phyloP scores from a whole-genome alignment of 441 rosid species.

The Populus trichocarpa region DNA sequence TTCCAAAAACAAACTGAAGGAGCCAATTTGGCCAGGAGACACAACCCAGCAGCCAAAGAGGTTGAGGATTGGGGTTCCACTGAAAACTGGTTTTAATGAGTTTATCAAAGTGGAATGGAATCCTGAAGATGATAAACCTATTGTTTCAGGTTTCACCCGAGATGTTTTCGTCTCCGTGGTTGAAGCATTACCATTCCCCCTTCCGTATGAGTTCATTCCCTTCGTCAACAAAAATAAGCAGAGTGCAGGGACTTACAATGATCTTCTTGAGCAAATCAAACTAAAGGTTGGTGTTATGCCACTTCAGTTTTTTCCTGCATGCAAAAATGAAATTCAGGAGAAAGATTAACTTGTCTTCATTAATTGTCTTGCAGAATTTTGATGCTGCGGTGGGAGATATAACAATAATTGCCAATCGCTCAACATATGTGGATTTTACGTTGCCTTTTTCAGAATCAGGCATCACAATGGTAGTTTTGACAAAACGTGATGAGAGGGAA shows the following conservation, averaged over 20 bases:
- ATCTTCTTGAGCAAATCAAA: slow-evolving; percentile 16
- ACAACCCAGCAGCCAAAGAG: slow-evolving; percentile 18
- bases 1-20: neutral
- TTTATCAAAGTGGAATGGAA: slow-evolving; percentile 22
- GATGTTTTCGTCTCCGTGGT: slow-evolving; percentile 38
- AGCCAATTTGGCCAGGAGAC: slow-evolving; percentile 38
- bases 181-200: slow-evolving; percentile 11
- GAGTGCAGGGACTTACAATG: slow-evolving; percentile 23
- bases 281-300: slow-evolving; percentile 17
- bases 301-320: neutral
- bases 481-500: slow-evolving; percentile 21
- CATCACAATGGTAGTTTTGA: slow-evolving; percentile 32
- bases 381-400: slow-evolving; percentile 44
- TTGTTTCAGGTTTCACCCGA: slow-evolving; percentile 27
- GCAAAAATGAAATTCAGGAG: too few species aligned
- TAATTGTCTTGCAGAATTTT: slow-evolving; percentile 24
- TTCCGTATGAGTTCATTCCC: slow-evolving; percentile 29
- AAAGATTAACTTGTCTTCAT: neutral
- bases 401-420: slow-evolving; percentile 31
- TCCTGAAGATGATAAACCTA: slow-evolving; percentile 3
- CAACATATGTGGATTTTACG: slow-evolving; percentile 36
- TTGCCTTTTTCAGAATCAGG: slow-evolving; percentile 47
- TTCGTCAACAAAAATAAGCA: slow-evolving; percentile 2
- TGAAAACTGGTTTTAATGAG: slow-evolving; percentile 20
- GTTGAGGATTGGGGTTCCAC: slow-evolving; percentile 28